Evolutionary conservation across 352 stramenopile genomes (phyloP), one percentile per base, ranked within the genome.

Genomic region (Phytophthora ohioensis): DNA sequence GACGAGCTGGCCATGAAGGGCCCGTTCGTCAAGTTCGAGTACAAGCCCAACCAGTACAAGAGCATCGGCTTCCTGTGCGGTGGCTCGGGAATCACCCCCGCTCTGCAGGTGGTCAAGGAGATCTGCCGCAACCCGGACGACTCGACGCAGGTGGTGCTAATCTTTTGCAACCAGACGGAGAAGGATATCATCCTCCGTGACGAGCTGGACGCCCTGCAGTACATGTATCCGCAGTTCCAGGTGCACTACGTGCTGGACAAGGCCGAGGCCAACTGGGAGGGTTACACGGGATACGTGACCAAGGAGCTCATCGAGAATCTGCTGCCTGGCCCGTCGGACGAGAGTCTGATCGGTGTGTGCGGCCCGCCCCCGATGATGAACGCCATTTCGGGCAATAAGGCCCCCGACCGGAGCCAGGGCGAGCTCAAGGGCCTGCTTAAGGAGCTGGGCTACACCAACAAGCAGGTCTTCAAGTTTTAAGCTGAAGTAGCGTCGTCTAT

Each of bases 1-100:
- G 91, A 97, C 65, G 69, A 77, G 58, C 73, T 97, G 35, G 84
- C 88, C 47, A 88, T 97, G 72, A 97, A 97, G 76, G 91, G 91
- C 9, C 91, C 91, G 21, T 90, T 96, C 61, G 56, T 85, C 54
- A 97, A 97, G 75, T 91, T 97, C 38, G 60, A 82, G 46, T 96
- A 97, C 81, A 85, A 84, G 72, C 75, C 90, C 45, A 96, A 96
- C 75, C 74, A 88, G 57, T 93, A 85, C 69, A 92, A 91, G 71
- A 78, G 85, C 27, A 81, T 97, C 39, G 88, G 82, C 5, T 87
- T 96, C 62, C 69, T 97, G 41, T 87, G 84, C 13, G 91, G 91
- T 36, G 91, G 91, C 51, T 96, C 88, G 34, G 91, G 88, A 36
- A 85, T 97, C 63, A 96, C 87, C 51, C 88, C 88, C 2, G 87